Percentiles rank a stretch among this genome's conserved stretches.
These are phyloP conservation scores for Neoboletus magnificus DNA, from an alignment of 768 basidiomycete species.

Conservation along the genomic window DNA sequence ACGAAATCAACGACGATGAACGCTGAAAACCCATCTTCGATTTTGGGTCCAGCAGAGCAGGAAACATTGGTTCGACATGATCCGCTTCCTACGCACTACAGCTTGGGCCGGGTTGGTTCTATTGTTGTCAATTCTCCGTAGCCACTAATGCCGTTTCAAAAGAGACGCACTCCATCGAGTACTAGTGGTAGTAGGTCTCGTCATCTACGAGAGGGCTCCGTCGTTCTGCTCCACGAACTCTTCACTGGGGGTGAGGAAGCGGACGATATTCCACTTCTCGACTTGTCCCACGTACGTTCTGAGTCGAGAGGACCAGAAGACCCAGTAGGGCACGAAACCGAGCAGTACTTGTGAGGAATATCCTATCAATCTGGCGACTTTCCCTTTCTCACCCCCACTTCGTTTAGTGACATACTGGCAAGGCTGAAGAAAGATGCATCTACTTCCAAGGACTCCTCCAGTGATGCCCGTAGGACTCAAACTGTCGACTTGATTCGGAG, in stretches of 20 bases:
- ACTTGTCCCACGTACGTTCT: constrained; percentile 40
- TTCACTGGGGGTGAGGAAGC: constrained; percentile 55
- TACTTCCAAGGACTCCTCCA: constrained; percentile 47
- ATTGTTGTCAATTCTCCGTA: neutral
- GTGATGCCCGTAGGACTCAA: constrained; percentile 64
- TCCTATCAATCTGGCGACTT: neutral
- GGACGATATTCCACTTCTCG: constrained; percentile 58
- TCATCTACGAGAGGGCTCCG: constrained; percentile 55
- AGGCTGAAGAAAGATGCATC: constrained; percentile 53
- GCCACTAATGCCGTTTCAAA: constrained; percentile 17
- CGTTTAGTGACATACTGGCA: constrained; percentile 62
- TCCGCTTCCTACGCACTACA: constrained; percentile 35
- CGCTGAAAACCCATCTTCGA: constrained; percentile 68
- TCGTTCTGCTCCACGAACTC: constrained; percentile 59
- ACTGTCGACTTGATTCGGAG: constrained; percentile 85
- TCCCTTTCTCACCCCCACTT: constrained; percentile 2
- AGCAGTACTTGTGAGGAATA: constrained; percentile 61
- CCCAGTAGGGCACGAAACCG: constrained; percentile 56
- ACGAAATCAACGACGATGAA: constrained; percentile 70
- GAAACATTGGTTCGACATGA: constrained; percentile 68
- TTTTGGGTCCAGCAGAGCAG: constrained; percentile 75
- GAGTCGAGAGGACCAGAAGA: constrained; percentile 31
- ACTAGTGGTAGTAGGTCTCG: constrained; percentile 34
- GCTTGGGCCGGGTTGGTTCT: constrained; percentile 29
- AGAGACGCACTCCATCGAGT: constrained; percentile 18